Conservation (phyloP, 169 alveolate genomes). For the Babesia sp. region DNA sequence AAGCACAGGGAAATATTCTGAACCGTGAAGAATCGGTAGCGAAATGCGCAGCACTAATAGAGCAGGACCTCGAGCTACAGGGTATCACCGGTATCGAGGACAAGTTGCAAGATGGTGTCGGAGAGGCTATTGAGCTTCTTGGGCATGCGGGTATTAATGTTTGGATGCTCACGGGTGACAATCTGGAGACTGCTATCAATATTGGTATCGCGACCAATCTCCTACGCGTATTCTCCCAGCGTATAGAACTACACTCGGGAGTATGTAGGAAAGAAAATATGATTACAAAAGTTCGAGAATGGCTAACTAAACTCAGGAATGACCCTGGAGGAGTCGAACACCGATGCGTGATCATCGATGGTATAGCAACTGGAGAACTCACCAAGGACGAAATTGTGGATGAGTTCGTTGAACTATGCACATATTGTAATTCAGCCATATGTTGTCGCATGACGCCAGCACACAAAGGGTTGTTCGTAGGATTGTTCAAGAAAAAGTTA, state of each 20-base stretch:
- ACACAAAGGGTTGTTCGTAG: conserved; percentile 54
- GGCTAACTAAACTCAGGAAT: conserved; percentile 4
- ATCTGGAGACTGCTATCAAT: conserved; percentile 95
- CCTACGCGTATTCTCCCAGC: conserved; percentile 67
- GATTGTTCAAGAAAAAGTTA: conserved; percentile 19
- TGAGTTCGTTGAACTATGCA: conserved; percentile 34
- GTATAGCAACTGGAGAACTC: conserved; percentile 17
- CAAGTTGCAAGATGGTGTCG: conserved; percentile 94
- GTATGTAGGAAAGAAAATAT: conserved; percentile 2
- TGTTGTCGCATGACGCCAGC: conserved; percentile 68
- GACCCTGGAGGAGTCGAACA: conserved; percentile 17
- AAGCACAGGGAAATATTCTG: conserved; percentile 67
- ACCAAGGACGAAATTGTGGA: conserved; percentile 11
- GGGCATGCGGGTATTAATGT: conserved; percentile 93
- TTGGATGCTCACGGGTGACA: conserved; percentile 99
- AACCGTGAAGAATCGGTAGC: conserved; percentile 78
- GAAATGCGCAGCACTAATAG: conserved; percentile 84
- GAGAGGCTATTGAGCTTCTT: conserved; percentile 91
- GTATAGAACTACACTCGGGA: conserved; percentile 45
- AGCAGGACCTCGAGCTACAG: conserved; percentile 86
- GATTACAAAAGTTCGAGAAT: neutral
- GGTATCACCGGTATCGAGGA: conserved; percentile 98
- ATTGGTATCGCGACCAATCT: conserved; percentile 84
- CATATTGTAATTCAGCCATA: conserved; percentile 39
- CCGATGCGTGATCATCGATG: conserved; percentile 54